Percentiles rank a stretch among this genome's conserved stretches.
Evolutionary conservation across 306 rosid genomes (phyloP).

Genomic region (Astragalus glycyphyllos): DNA sequence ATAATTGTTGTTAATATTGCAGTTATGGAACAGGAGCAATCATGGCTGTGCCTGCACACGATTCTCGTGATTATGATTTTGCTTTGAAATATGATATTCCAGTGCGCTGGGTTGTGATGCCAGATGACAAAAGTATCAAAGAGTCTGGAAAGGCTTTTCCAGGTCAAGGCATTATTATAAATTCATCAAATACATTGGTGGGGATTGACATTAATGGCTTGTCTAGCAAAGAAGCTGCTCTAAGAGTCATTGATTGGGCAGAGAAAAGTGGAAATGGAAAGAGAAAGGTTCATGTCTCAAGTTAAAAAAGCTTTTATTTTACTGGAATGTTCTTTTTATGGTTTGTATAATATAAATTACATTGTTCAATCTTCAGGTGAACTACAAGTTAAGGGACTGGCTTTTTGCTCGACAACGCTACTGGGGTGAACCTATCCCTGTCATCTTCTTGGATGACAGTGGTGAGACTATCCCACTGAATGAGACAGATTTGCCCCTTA

Average conservation of each 20-base stretch:
- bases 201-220: constrained; percentile 85
- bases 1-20: constrained; percentile 46
- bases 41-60: constrained; percentile 99
- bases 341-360: constrained; percentile 35
- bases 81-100: constrained; percentile 77
- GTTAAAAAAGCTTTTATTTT: constrained; percentile 33
- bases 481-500: constrained; percentile 86
- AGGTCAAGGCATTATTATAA: constrained; percentile 71
- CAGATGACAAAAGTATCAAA: constrained; percentile 55
- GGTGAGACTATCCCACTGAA: constrained; percentile 73
- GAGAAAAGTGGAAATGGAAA: constrained; percentile 84
- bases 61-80: constrained; percentile 88
- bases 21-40: constrained; percentile 99
- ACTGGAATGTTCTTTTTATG: constrained; percentile 10
- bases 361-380: constrained; percentile 65
- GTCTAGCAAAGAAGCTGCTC: constrained; percentile 77
- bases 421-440: constrained; percentile 99
- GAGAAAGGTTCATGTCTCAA: constrained; percentile 66
- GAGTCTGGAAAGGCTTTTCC: constrained; percentile 69
- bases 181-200: constrained; percentile 65
- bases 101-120: constrained; percentile 72
- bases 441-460: constrained; percentile 74
- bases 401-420: constrained; percentile 99
- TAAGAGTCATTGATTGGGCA: constrained; percentile 86
- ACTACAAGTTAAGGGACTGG: constrained; percentile 97